phyloP scores from a whole-genome alignment of 495 filamentous ascomycete genomes.

The Umbilicaria muhlenbergii region DNA sequence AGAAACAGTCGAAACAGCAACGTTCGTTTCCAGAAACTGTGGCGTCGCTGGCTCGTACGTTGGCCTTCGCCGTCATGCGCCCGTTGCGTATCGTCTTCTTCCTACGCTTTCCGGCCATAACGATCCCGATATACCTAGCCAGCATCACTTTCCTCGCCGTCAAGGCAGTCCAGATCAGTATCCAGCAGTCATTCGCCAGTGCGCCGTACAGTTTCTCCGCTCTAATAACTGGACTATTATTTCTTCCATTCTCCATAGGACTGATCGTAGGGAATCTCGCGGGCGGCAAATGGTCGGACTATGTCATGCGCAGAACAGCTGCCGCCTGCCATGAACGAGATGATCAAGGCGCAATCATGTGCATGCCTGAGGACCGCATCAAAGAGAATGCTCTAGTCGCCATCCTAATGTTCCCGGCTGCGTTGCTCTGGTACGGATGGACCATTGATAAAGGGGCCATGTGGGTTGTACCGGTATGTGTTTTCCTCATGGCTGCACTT shows the following conservation, averaged over 20 bases:
- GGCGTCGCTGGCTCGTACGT: background rate
- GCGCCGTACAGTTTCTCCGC: conserved; percentile 7
- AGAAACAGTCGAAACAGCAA: background rate
- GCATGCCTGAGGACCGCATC: conserved; percentile 5
- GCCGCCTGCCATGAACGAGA: conserved; percentile 1
- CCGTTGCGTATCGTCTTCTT: too few relatives aligned
- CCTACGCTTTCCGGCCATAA: background rate
- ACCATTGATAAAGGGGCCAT: conserved; percentile 1
- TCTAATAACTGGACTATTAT: conserved; percentile 4
- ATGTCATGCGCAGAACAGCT: conserved; percentile 3
- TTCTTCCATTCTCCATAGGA: conserved; percentile 4
- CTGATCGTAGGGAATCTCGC: background rate
- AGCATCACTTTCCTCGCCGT: conserved; percentile 5
- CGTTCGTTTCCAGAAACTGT: background rate
- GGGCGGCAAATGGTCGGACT: conserved; percentile 6
- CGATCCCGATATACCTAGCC: conserved; percentile 2
- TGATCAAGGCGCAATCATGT: background rate
- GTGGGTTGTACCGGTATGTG: conserved; percentile 3
- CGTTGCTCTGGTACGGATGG: conserved; percentile 9
- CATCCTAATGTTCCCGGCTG: conserved; percentile 3
- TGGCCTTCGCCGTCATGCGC: too few relatives aligned
- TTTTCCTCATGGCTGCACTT: background rate
- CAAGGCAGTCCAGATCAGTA: conserved; percentile 5
- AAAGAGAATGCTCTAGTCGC: conserved; percentile 5
- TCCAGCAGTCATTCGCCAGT: conserved; percentile 4